Conservation (phyloP, 1,284 basidiomycete species). For the Bondarzewia mesenterica region DNA sequence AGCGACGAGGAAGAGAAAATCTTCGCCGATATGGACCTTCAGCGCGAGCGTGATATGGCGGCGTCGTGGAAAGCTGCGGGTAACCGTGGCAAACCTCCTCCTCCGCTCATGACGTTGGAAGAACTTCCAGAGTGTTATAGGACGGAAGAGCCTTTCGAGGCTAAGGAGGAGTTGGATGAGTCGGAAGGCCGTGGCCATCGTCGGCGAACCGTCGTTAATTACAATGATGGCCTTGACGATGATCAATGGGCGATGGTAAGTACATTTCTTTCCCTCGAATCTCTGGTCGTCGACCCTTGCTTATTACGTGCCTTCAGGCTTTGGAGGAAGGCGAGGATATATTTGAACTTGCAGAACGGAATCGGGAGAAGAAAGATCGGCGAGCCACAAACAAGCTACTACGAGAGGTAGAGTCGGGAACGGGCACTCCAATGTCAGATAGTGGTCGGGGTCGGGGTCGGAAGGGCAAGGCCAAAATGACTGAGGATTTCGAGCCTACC, state of each 20-base stretch:
- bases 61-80: constrained; percentile 72
- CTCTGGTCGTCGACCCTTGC: neutral
- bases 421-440: constrained; percentile 15
- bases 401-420: constrained; percentile 15
- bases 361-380: constrained; percentile 55
- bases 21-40: constrained; percentile 82
- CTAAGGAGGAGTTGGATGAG: constrained; percentile 59
- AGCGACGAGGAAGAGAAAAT: constrained; percentile 72
- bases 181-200: constrained; percentile 81
- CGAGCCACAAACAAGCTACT: constrained; percentile 27
- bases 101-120: constrained; percentile 76
- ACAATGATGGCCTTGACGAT: constrained; percentile 92
- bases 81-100: constrained; percentile 74
- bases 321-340: constrained; percentile 86
- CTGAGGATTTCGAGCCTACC: constrained; percentile 42
- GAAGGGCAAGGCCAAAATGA: constrained; percentile 57
- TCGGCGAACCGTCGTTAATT: constrained; percentile 78
- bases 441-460: constrained; percentile 47
- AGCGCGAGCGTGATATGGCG: constrained; percentile 68
- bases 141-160: constrained; percentile 72
- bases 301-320: constrained; percentile 36
- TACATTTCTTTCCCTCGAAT: constrained; percentile 4
- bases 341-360: constrained; percentile 61
- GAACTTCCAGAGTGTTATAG: constrained; percentile 94
- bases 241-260: constrained; percentile 85